Evolutionary conservation across 1,284 basidiomycete species (phyloP), one percentile per base, ranked within the genome.

Genomic region (Cryptococcus jaspeensis): DNA sequence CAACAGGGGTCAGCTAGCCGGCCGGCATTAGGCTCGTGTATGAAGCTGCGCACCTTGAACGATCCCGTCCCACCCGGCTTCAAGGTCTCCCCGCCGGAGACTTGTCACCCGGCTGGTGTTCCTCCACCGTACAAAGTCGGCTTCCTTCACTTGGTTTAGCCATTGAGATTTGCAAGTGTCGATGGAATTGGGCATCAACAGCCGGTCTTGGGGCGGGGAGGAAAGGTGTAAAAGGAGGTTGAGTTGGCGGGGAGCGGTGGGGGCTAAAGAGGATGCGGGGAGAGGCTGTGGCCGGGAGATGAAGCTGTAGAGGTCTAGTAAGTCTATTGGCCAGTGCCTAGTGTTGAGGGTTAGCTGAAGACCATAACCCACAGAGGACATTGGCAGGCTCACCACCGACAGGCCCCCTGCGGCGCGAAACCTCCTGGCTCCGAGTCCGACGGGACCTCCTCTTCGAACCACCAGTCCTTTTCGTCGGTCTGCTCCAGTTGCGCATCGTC

Each of bases 261-360:
- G 40, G 41, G 58, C 55, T 7, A 59, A 51, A 11, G 62, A 50
- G 8, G 56, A 50, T 2, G 69, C 44, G 48, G 55, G 52, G 20
- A 60, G 51, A 49, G 66, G 45, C 8, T 50, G 60, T 3, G 64
- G 59, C 22, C 55, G 59, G 23, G 71, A 59, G 49, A 76, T 73
- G 41, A 64, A 50, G 0, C 71, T 71, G 69, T 87, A 88, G 73
- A 96, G 89, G 70, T 93, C 92, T 62, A 96, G 84, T 44, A 96
- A 82, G 39, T 94, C 93, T 60, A 97, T 85, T 38, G 93, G 86
- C 93, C 93, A 96, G 77, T 97, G 92, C 92, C 93, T 96, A 69
- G 18, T 37, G 16, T 22, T n/a, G n/a, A n/a, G n/a, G n/a, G 2
- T 20, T 3, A 16, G 32, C 23, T 13, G 20, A 35, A 6, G 5